A percentile compares a stretch with the other conserved stretches of the same genome.
These are phyloP conservation scores for Kazachstania kunashirensis DNA, from an alignment of 805 yeast species.

Conservation along the genomic window DNA sequence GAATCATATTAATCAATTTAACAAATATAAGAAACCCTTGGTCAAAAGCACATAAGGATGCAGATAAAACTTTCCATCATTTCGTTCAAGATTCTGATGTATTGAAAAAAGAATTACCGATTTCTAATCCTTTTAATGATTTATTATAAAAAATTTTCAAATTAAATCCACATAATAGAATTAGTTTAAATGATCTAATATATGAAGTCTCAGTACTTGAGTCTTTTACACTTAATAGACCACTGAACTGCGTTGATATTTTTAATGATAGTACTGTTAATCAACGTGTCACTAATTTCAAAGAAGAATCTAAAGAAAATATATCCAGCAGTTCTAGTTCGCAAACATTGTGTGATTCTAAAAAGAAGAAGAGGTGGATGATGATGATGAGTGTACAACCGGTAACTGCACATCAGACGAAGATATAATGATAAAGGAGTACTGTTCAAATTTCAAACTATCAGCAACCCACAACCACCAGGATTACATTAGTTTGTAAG, in stretches of 20 bases:
- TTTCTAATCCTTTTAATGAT: conserved; percentile 50
- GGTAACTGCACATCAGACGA: no score
- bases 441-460: no score
- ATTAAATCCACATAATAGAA: conserved; percentile 30
- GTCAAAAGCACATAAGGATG: conserved; percentile 60
- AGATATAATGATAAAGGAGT: no score
- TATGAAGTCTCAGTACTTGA: conserved; percentile 17
- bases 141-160: conserved; percentile 34
- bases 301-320: background rate
- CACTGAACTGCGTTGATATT: conserved; percentile 18
- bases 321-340: background rate
- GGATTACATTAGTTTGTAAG: no score
- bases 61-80: conserved; percentile 56
- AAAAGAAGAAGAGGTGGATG: no score
- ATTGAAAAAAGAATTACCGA: conserved; percentile 59
- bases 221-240: conserved; percentile 23
- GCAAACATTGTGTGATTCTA: no score
- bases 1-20: conserved; percentile 69
- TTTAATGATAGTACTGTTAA: background rate
- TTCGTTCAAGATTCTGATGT: conserved; percentile 48
- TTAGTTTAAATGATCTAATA: conserved; percentile 15
- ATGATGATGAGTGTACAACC: no score
- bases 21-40: conserved; percentile 84
- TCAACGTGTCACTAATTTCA: no score
- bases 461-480: no score